Evolutionary conservation across 257 asterid species (phyloP), one percentile per base, ranked within the genome.

Genomic region (Ilex asprella): DNA sequence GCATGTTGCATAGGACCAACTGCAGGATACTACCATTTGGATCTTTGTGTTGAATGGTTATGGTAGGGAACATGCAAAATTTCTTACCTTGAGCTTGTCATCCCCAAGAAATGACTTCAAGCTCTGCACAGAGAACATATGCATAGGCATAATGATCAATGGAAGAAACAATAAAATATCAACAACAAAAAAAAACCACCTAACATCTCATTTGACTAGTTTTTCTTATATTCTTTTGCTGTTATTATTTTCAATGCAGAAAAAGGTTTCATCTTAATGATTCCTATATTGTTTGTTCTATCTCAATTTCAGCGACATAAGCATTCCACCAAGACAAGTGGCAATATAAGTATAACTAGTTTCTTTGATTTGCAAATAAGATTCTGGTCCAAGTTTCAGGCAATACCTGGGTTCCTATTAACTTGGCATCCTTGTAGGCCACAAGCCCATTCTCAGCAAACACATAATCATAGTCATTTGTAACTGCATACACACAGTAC

Each of bases 371-470:
- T 35, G 8, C 8, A 0, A 35, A 35, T 35, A 35, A 35, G 41
- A 8, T 35, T 35, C 41, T 35, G 41, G 8, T 35, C 8, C 41
- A 64, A 29, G 52, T 43, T 60, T 35, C 27, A n/a, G 59, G 27
- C 10, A 35, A 60, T 78, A 92, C 98, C 97, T 86, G 88, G 12
- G 75, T 83, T 58, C 96, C 97, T 68, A 89, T 76, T 63, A 93
- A 71, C 54, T 78, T 69, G 53, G 95, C 99, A 61, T 72, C 84
- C 75, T 80, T 78, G 74, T 92, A 79, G 58, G 99, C 99, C 67
- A 92, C 96, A 13, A 92, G 96, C 52, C 97, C 97, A 69, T 92
- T 92, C 85, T 92, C 99, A 46, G 96, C 81, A 71, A 92, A 92
- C 60, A 81, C 88, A 46, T 78, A 92, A 68, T 92, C 97, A 27